Evolutionary conservation across 2,329 filamentous ascomycete genomes (phyloP).

Genomic region (Leptographium flavum): DNA sequence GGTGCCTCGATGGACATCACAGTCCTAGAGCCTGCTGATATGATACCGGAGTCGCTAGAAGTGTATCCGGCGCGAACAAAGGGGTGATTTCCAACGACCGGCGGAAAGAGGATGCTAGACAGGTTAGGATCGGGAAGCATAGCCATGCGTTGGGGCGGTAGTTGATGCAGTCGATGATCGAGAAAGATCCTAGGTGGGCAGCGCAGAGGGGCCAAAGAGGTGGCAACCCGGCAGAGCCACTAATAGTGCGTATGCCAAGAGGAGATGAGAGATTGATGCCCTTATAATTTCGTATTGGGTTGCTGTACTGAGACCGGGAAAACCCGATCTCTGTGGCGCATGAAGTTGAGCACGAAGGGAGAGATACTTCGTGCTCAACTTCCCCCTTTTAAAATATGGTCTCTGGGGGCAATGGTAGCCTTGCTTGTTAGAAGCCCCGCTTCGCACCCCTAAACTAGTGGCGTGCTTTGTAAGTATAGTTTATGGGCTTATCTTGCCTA

Average conservation of each 20-base stretch:
- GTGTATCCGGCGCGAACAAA: slow-evolving; percentile 26
- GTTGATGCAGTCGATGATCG: too few relatives aligned
- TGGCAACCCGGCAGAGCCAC: too few relatives aligned
- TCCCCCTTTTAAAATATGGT: not conserved
- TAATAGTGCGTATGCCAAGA: too few relatives aligned
- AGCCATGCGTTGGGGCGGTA: too few relatives aligned
- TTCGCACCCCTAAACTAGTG: not conserved
- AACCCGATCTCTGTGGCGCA: too few relatives aligned
- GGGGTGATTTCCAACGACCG: slow-evolving; percentile 10
- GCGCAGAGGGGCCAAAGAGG: too few relatives aligned
- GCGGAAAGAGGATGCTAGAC: slow-evolving; percentile 3
- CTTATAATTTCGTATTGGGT: too few relatives aligned
- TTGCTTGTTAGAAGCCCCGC: not conserved
- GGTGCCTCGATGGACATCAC: slow-evolving; percentile 34
- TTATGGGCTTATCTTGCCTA: too few relatives aligned
- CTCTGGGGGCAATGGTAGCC: not conserved
- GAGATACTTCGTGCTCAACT: slow-evolving; percentile 8
- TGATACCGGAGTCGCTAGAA: slow-evolving; percentile 28
- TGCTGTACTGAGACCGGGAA: too few relatives aligned
- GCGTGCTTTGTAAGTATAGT: not conserved
- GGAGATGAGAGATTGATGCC: too few relatives aligned
- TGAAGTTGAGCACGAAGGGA: too few relatives aligned
- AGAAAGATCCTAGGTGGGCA: too few relatives aligned
- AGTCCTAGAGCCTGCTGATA: slow-evolving; percentile 18
- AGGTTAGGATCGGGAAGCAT: not conserved